These are phyloP conservation scores for Talaromyces amestolkiae DNA, from an alignment of 2,329 filamentous ascomycete species.

Conservation along the genomic window DNA sequence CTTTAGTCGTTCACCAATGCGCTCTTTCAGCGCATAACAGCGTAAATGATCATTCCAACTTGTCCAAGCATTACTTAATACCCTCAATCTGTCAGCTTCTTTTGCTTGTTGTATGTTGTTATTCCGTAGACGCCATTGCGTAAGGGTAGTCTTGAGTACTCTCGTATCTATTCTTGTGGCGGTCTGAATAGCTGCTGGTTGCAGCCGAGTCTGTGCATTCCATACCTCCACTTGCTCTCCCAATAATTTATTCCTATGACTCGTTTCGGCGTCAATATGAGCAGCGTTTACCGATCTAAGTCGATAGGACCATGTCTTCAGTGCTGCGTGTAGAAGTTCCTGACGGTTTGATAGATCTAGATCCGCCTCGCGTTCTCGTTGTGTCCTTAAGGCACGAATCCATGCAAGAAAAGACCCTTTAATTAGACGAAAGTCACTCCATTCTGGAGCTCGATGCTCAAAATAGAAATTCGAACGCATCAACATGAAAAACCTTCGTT, in stretches of 20 bases:
- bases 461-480: conserved; percentile 49
- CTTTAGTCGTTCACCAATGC: conserved; percentile 56
- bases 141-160: conserved; percentile 47
- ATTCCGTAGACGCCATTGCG: conserved; percentile 50
- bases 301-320: conserved; percentile 38
- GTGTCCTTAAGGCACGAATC: conserved; percentile 40
- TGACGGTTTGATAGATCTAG: conserved; percentile 35
- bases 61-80: conserved; percentile 58
- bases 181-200: conserved; percentile 43
- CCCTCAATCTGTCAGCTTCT: conserved; percentile 50
- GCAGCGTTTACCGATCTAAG: conserved; percentile 28
- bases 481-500: conserved; percentile 38
- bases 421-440: conserved; percentile 42
- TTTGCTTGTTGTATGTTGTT: conserved; percentile 49
- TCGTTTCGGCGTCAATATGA: conserved; percentile 32
- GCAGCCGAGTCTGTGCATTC: conserved; percentile 43
- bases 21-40: conserved; percentile 50
- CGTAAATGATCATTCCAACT: conserved; percentile 63
- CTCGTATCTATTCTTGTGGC: conserved; percentile 46
- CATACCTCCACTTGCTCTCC: conserved; percentile 43
- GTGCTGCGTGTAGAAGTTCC: conserved; percentile 27
- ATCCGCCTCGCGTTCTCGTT: conserved; percentile 40
- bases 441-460: conserved; percentile 43
- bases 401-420: conserved; percentile 41
- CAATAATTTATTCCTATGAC: conserved; percentile 34